Evolutionary conservation across 768 basidiomycete genomes (phyloP).

Genomic region (Tylopilus rubrobrunneus): DNA sequence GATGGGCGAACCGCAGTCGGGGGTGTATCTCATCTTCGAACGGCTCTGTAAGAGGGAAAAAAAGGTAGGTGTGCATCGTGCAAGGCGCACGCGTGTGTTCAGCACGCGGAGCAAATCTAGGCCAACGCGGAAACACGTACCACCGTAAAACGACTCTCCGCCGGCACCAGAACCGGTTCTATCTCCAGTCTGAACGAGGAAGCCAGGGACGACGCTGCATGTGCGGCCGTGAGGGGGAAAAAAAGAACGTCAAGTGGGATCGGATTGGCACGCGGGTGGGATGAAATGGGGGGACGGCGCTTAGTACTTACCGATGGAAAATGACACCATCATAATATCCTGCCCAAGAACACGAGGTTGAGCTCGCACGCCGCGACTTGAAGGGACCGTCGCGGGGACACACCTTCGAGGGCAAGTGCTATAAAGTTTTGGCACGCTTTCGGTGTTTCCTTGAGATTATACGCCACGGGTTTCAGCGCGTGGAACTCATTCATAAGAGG

Average conservation of each 20-base stretch:
- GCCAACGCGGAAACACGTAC: constrained; percentile 32
- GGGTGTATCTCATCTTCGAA: constrained; percentile 96
- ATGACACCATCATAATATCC: constrained; percentile 97
- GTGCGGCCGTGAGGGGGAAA: too few relatives aligned
- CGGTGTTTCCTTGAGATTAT: constrained; percentile 77
- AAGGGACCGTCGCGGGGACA: constrained; percentile 28
- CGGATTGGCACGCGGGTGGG: neutral
- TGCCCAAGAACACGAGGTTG: constrained; percentile 28
- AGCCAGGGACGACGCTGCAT: constrained; percentile 76
- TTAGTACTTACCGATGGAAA: constrained; percentile 87
- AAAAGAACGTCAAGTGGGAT: neutral
- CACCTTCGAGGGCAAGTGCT: constrained; percentile 85
- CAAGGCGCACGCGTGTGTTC: neutral
- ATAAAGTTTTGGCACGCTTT: constrained; percentile 92
- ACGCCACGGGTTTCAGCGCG: neutral
- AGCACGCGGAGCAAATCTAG: neutral
- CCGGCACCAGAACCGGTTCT: constrained; percentile 86
- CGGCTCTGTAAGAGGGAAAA: constrained; percentile 51
- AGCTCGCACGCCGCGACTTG: neutral
- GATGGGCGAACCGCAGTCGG: constrained; percentile 81
- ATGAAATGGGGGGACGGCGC: neutral
- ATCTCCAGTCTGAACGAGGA: constrained; percentile 95
- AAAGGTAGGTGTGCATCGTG: too few relatives aligned
- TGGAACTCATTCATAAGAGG: neutral
- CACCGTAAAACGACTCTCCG: constrained; percentile 95